A percentile compares a stretch with the other conserved stretches of the same genome.
Evolutionary conservation across 257 asterid species (phyloP).

Genomic region (Solanum ossicruentum): DNA sequence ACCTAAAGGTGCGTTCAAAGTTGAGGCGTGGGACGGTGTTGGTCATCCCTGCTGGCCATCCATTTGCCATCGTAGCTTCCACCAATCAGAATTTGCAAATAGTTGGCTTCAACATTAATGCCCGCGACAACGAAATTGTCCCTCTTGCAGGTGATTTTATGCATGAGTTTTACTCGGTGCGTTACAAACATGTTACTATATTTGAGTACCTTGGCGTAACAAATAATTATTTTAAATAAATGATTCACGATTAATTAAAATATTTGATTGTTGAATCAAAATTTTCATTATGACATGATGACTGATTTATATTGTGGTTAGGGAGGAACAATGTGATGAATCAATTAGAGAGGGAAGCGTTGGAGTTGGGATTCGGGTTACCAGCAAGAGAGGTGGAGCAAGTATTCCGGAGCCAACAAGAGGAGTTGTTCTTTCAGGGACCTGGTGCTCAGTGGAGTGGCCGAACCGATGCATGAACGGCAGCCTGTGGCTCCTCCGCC

Average conservation of each 20-base stretch:
- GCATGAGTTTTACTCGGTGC: neutral
- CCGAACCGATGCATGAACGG: conserved; percentile 19
- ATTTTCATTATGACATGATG: neutral
- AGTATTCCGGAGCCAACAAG: conserved; percentile 30
- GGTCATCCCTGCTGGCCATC: conserved; percentile 68
- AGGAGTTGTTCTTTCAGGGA: conserved; percentile 52
- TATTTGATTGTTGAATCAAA: neutral
- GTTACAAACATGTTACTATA: neutral
- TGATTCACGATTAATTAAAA: neutral
- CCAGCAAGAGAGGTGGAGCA: conserved; percentile 58
- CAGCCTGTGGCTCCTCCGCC: neutral
- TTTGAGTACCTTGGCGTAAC: neutral
- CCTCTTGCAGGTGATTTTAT: conserved; percentile 30
- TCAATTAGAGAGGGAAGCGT: conserved; percentile 42
- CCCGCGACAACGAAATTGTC: conserved; percentile 20
- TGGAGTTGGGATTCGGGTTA: conserved; percentile 46
- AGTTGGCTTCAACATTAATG: conserved; percentile 40
- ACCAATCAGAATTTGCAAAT: conserved; percentile 33
- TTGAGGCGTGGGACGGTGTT: conserved; percentile 37
- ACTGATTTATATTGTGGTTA: neutral
- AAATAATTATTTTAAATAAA: neutral
- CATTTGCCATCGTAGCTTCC: conserved; percentile 43
- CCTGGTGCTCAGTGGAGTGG: conserved; percentile 20
- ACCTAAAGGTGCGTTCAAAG: conserved; percentile 25
- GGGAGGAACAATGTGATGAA: conserved; percentile 43